Base-by-base conservation (phyloP, 352 stramenopile genomes). In the Globisporangium uncinulatum region DNA sequence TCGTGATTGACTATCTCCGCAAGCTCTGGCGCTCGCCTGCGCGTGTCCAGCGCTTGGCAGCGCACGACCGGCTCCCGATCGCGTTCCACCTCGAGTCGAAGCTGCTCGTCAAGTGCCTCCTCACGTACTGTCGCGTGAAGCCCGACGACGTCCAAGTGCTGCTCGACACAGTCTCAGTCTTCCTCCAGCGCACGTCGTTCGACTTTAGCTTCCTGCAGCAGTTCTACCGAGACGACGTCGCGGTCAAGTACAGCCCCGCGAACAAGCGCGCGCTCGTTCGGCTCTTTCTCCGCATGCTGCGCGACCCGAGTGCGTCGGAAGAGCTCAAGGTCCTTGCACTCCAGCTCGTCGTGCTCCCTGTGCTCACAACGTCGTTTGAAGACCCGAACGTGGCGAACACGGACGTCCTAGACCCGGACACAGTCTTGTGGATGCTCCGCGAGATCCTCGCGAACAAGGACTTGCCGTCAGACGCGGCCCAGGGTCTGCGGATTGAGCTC, bases 71-170 rank as follows among this genome's bases (percentile, higher is more conserved):
- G 31, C 57, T 96, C 29, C 86, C 82, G 36, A 94, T 94, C 52
- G 86, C 95, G 48, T 98, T 97, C 69, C 92, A 98, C 44, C 74
- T 87, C n/a, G 97, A 99, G 74, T 98, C 94, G 1, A 96, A 96
- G 50, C 58, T 97, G 54, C 67, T 99, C 36, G 86, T 97, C 32
- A 97, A 97, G 63, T 97, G 97, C 66, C 74, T 99, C 43, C 89
- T 99, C 19, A 81, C 80, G 34, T 99, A 98, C 76, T 95, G 91
- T 49, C 83, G 88, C 56, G 73, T 74, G 3, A 94, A 97, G 65
- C 86, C 86, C n/a, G 83, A 96, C 24, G 94, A 99, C 62, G 87
- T 97, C 3, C 94, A 98, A 70, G 80, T 99, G 42, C 73, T 99
- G 42, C 88, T 99, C 60, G 96, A 99, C 43, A 86, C 99, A 70